Base-by-base conservation (phyloP, 1,284 basidiomycete genomes). In the Marasmius oreades region DNA sequence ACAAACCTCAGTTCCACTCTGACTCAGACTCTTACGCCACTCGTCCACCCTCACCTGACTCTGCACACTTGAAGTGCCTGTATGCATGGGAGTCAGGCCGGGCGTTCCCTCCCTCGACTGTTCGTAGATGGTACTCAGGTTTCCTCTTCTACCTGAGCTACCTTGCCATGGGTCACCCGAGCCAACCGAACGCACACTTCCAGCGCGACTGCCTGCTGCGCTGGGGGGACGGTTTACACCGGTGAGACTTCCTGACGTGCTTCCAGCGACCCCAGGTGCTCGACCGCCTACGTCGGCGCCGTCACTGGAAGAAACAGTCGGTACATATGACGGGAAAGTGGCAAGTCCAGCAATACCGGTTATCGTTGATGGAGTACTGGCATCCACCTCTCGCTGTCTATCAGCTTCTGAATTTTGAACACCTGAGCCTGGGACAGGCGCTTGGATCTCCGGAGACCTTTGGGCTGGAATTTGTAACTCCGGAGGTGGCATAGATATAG, bases 61-160 rank as follows among this genome's bases (percentile, higher is more conserved):
- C 16, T 20, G 47, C 12, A 18, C n/a, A 24, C 45, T 46, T 7
- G 31, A 50, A 2, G 8, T 42, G 16, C 47, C 47, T 10, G 47
- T 50, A 33, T 50, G 23, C 24, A 31, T 26, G 5, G 47, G 47
- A 12, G 47, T 50, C 26, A 50, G 18, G 23, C 24, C 28, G n/a
- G 26, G 24, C 11, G 47, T 31, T 31, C 47, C 47, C 3, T 50
- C 47, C 28, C 26, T 50, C 10, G 47, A 50, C 26, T 50, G 47
- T 33, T 50, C 47, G n/a, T 50, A 28, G 7, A 50, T 50, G 2
- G 47, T 50, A 33, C 47, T 50, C 26, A 50, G 33, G 24, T n/a
- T 31, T 50, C 47, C n/a, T 20, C 47, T 14, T 50, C 44, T 45
- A n/a, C 26, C 20, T 24, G n/a, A 14, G 1, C 45, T 6, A 16